These are phyloP conservation scores for Knufia fluminis DNA, from an alignment of 2,329 filamentous ascomycete genomes.

Conservation along the genomic window DNA sequence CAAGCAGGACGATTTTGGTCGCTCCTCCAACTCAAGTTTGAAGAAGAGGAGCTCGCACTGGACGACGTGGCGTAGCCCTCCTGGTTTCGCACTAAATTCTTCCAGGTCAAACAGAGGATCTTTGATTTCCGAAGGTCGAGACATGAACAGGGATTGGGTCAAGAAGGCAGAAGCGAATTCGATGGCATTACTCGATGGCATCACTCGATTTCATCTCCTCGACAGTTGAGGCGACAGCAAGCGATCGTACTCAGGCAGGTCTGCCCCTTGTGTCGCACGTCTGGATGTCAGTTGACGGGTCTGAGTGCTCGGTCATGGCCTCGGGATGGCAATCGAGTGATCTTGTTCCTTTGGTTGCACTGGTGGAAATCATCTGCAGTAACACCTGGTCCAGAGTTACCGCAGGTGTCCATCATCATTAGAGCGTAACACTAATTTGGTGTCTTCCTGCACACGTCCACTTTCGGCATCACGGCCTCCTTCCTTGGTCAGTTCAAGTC, in stretches of 20 bases:
- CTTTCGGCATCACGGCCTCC: too few relatives aligned
- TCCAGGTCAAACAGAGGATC: constrained; percentile 15
- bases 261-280: too few relatives aligned
- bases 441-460: too few relatives aligned
- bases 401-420: too few relatives aligned
- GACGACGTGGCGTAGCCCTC: constrained; percentile 8
- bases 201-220: too few relatives aligned
- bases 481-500: too few relatives aligned
- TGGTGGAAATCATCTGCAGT: neutral
- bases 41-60: constrained; percentile 11
- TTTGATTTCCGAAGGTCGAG: constrained; percentile 14
- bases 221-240: too few relatives aligned
- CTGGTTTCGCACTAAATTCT: constrained; percentile 2
- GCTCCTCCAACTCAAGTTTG: constrained; percentile 12
- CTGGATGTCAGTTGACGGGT: too few relatives aligned
- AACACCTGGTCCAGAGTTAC: neutral
- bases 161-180: neutral
- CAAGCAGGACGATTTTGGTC: constrained; percentile 5
- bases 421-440: too few relatives aligned
- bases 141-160: constrained; percentile 21
- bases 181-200: too few relatives aligned
- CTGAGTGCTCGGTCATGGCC: too few relatives aligned
- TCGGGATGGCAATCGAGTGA: neutral
- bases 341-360: neutral
- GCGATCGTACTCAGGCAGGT: too few relatives aligned